Evolutionary conservation across 805 yeast genomes (phyloP), one percentile per base, ranked within the genome.

Genomic region (Sugiyamaella americana): DNA sequence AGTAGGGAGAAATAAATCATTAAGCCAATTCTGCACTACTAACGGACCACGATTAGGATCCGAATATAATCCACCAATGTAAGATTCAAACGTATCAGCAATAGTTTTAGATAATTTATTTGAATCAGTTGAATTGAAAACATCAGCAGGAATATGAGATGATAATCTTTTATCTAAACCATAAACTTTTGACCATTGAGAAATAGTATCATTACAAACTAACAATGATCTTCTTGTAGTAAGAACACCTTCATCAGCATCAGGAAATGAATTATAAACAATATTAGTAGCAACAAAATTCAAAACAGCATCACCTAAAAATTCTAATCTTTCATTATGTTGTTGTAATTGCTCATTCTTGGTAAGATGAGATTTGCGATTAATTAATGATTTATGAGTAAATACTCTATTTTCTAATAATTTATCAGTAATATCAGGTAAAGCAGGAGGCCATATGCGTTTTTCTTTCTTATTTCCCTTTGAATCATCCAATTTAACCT

Each of bases 21-120:
- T 37, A 6, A 69, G 55, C 70, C 71, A 70, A 5, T 54, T 29
- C 13, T 56, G 55, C 1, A 60, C 63, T 2, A 51, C 54, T 1
- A 45, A 43, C 3, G 55, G 53, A 5, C 67, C 69, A 11, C 63
- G 59, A 19, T 69, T 64, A 38, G 75, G 68, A 52, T 85, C 94
- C 19, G 78, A 69, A 5, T 75, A 74, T 26, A 91, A 64, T 0
- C 94, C 98, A 4, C 96, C 98, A 40, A 93, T 73, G 55, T 91
- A 91, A 0, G 98, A 96, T 65, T 93, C 98, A 61, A 91, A 86
- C 0, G 84, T 79, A 70, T 91, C 98, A 0, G 98, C 96, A 58
- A 75, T 75, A 3, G 84, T 69, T 60, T 93, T 93, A 52, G 75
- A 50, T 8, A 8, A 8, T 35, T 49, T 53, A 23, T 47, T 50